These are phyloP conservation scores for Pythium grandisporangium DNA, from an alignment of 352 stramenopile species.

Conservation along the genomic window DNA sequence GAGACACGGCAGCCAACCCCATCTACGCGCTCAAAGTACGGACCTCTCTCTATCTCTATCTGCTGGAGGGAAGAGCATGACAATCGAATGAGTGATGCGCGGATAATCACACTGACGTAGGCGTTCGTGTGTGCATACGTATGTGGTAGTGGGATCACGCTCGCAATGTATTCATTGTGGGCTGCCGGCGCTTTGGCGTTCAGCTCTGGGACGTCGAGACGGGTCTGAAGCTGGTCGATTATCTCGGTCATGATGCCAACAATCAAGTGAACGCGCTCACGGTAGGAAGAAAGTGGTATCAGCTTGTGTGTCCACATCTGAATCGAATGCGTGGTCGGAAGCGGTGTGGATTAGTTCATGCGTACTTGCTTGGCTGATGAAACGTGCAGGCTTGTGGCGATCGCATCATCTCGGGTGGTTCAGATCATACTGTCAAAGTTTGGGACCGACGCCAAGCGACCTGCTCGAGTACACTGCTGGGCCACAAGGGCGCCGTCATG, in stretches of 20 bases:
- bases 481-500: slow-evolving; percentile 18
- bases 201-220: slow-evolving; percentile 17
- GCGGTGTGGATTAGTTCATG: neutral
- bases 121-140: too few relatives aligned
- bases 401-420: slow-evolving; percentile 12
- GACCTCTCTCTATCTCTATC: neutral
- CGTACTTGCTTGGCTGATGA: too few relatives aligned
- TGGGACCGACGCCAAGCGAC: slow-evolving; percentile 18
- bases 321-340: neutral
- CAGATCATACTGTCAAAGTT: slow-evolving; percentile 17
- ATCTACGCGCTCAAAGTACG: slow-evolving; percentile 24
- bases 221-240: slow-evolving; percentile 10
- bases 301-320: too few relatives aligned
- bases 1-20: slow-evolving; percentile 11
- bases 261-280: slow-evolving; percentile 22
- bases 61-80: too few relatives aligned
- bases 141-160: slow-evolving; percentile 12
- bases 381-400: slow-evolving; percentile 7
- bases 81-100: too few relatives aligned
- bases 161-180: slow-evolving; percentile 9
- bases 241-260: slow-evolving; percentile 11
- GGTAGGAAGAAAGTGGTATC: slow-evolving; percentile 2
- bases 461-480: slow-evolving; percentile 8
- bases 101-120: too few relatives aligned
- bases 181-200: slow-evolving; percentile 13